Conservation (phyloP, 192 early-diverging fungal genomes). For the Coemansia sp. region DNA sequence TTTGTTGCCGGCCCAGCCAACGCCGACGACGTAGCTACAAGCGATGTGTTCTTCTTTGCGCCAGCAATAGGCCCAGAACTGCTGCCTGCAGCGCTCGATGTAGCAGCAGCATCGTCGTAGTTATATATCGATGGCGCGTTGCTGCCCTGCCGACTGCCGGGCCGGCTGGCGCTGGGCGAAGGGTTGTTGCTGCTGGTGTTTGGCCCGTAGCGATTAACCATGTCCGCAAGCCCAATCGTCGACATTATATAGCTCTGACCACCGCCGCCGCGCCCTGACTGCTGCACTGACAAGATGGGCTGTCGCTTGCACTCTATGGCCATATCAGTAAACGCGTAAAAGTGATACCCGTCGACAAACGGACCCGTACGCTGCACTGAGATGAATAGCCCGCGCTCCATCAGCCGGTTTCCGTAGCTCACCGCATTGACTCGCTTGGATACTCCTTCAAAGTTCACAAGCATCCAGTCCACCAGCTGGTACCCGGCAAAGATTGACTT, state of each 20-base stretch:
- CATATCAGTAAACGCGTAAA: slow-evolving; percentile 64
- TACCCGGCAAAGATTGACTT: slow-evolving; percentile 75
- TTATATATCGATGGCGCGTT: slow-evolving; percentile 33
- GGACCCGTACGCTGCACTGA: slow-evolving; percentile 63
- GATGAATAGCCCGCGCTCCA: slow-evolving; percentile 73
- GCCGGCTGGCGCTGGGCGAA: slow-evolving; percentile 39
- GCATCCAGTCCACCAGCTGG: slow-evolving; percentile 89
- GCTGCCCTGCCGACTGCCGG: slow-evolving; percentile 51
- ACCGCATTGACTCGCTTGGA: slow-evolving; percentile 77
- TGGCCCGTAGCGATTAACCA: slow-evolving; percentile 7
- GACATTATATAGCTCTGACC: slow-evolving; percentile 23
- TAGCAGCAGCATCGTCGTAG: slow-evolving; percentile 6
- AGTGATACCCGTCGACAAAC: slow-evolving; percentile 91
- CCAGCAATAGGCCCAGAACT: not conserved
- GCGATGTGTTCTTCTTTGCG: not conserved
- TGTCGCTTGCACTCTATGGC: slow-evolving; percentile 10
- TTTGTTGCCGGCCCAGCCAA: not conserved
- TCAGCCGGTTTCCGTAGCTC: slow-evolving; percentile 74
- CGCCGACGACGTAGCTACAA: not conserved
- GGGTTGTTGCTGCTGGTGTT: slow-evolving; percentile 26
- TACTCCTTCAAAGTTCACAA: slow-evolving; percentile 75
- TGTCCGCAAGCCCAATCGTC: slow-evolving; percentile 23
- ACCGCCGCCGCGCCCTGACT: not conserved
- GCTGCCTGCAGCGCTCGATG: no score
- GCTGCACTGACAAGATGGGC: not conserved